Evolutionary conservation across 148 eudicot species (phyloP), one percentile per base, ranked within the genome.

Genomic region (Drosera capensis): DNA sequence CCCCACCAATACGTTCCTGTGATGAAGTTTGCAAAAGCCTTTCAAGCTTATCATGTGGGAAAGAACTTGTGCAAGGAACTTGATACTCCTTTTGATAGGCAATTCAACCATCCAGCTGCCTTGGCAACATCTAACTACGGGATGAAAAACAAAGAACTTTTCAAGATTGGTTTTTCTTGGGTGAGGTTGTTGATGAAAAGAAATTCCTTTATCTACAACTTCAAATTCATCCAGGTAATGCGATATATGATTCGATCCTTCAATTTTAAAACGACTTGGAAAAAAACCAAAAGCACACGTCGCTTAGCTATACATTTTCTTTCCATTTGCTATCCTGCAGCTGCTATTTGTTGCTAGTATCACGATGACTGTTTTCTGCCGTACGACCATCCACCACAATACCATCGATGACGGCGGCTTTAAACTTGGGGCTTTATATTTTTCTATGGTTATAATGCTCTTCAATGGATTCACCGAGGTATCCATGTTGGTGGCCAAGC

Each of bases 91-190:
- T 82, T 52, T 53, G 86, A 82, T 47, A 75, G 67, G 56, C 60
- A 51, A 29, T 65, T 63, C 60, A 72, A 68, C 52, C 94, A 78
- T 55, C 86, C 82, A 11, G 86, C 94, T 17, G 86, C 94, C 24
- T 59, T 78, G 40, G 66, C 83, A 7, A 72, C 75, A 0, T 18
- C 49, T 23, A 75, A 58, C 39, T 82, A 67, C 39, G 83, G 94
- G 20, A 53, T 71, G n/a, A 38, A 48, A 2, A 55, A 14, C 49
- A 71, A 39, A 46, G 80, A 82, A 26, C 60, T 52, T 39, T 20
- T 82, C 16, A 78, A 65, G 63, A 80, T 75, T n/a, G 49, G 62
- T 50, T 45, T 54, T 17, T 51, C 70, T 1, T 57, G 94, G 58
- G 86, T 75, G 54, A 41, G 39, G 37, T 58, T 78, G 68, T 61